A percentile compares a stretch with the other conserved stretches of the same genome.
Evolutionary conservation across 306 rosid genomes (phyloP).

Genomic region (Corylus heterophylla): DNA sequence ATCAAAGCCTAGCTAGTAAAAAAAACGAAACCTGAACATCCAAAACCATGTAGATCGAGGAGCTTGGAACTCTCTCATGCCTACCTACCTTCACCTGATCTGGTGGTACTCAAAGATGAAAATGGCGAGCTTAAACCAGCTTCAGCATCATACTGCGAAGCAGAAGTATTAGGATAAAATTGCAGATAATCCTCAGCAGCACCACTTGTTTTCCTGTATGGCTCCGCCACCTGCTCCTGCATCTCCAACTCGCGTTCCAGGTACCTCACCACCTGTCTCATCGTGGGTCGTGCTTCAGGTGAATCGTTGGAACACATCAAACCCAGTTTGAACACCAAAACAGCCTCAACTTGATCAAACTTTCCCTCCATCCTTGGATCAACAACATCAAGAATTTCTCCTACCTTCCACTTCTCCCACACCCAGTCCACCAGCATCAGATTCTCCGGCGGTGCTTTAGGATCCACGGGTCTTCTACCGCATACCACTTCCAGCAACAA

Average conservation of each 20-base stretch:
- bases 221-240: constrained; percentile 13
- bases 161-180: too few species aligned
- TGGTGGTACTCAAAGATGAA: too few species aligned
- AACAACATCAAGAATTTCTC: constrained; percentile 27
- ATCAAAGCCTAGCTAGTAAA: too few species aligned
- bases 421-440: constrained; percentile 32
- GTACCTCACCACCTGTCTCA: constrained; percentile 31
- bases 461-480: constrained; percentile 37
- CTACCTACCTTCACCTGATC: too few species aligned
- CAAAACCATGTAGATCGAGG: too few species aligned
- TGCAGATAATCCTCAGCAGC: not conserved
- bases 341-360: constrained; percentile 30
- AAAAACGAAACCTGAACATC: too few species aligned
- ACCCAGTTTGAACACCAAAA: constrained; percentile 33
- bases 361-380: constrained; percentile 25
- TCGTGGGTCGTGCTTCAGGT: constrained; percentile 23
- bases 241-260: constrained; percentile 20
- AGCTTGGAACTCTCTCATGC: too few species aligned
- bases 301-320: constrained; percentile 28
- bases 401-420: constrained; percentile 27
- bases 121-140: too few species aligned
- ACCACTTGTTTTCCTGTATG: not conserved
- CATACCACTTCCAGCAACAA: constrained; percentile 36
- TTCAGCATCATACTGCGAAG: too few species aligned
- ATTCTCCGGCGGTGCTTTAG: constrained; percentile 25